phyloP scores from a whole-genome alignment of 2,329 filamentous ascomycete species.

The Pseudogymnoascus sp. region DNA sequence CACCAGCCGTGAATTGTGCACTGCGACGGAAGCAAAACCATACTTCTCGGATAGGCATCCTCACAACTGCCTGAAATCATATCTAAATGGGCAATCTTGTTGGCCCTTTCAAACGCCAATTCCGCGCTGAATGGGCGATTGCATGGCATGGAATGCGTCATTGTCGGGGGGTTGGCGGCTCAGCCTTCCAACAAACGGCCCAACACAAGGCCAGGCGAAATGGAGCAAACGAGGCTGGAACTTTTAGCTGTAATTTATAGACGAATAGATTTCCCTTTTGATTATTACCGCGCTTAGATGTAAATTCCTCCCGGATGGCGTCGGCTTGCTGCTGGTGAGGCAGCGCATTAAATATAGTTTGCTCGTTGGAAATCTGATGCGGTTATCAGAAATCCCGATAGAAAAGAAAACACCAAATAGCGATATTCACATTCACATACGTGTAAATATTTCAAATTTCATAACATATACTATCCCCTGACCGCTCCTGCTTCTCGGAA shows the following conservation, averaged over 20 bases:
- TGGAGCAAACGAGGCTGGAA: background rate
- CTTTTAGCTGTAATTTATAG: background rate
- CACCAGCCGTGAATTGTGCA: no score
- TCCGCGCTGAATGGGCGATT: no score
- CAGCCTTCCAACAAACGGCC: constrained; percentile 3
- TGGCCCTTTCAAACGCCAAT: no score
- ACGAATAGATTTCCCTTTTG: background rate
- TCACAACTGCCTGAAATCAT: no score
- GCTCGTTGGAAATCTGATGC: background rate
- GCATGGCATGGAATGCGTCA: background rate
- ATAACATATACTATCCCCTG: no score
- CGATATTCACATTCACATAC: no score
- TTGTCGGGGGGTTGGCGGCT: background rate
- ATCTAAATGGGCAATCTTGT: no score
- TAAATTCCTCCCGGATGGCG: background rate
- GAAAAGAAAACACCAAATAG: background rate
- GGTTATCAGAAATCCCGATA: background rate
- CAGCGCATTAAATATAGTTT: background rate
- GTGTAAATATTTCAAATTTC: no score
- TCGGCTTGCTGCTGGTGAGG: background rate
- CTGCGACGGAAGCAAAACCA: no score
- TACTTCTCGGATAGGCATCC: no score
- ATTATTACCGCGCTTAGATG: background rate
- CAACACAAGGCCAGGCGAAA: background rate
- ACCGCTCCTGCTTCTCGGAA: no score